Conservation (phyloP, 139 green algal genomes). For the Chlamydomonas incerta region DNA sequence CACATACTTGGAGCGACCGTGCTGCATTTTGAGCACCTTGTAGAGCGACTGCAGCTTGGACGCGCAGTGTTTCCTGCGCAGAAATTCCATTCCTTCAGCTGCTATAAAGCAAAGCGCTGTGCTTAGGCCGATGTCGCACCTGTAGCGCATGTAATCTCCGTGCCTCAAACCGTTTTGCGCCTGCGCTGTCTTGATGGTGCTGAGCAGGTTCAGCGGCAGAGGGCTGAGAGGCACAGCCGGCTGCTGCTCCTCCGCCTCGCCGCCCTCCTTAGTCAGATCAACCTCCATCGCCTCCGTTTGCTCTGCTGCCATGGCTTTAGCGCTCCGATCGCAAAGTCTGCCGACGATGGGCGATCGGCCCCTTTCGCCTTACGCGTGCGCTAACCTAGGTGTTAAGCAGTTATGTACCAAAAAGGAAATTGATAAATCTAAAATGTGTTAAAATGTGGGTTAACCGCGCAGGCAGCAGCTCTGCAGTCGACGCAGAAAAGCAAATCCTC, state of each 20-base stretch:
- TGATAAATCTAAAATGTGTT: too few species aligned
- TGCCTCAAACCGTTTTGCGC: constrained; percentile 85
- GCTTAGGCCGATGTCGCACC: constrained; percentile 48
- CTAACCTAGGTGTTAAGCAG: too few species aligned
- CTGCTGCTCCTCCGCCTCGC: not conserved
- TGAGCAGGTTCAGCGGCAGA: constrained; percentile 54
- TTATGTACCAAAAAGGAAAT: too few species aligned
- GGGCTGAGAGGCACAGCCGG: not conserved
- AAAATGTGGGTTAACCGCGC: too few species aligned
- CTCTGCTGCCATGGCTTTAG: constrained; percentile 12
- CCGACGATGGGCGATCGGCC: too few species aligned
- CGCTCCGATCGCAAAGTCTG: not conserved
- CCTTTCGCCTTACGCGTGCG: too few species aligned
- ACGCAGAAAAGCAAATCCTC: too few species aligned
- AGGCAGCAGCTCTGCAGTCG: too few species aligned
- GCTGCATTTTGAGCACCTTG: constrained; percentile 86
- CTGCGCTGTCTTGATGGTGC: constrained; percentile 73
- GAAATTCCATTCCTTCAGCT: too few species aligned
- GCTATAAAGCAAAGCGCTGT: not conserved
- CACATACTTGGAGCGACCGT: constrained; percentile 87
- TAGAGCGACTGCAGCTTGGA: constrained; percentile 81
- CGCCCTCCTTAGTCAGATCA: not conserved
- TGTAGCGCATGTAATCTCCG: constrained; percentile 85
- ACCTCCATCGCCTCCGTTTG: constrained; percentile 18
- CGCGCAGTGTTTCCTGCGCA: constrained; percentile 89